phyloP scores from a whole-genome alignment of 1,139 yeast genomes.

The Hyphopichia khmerensis region DNA sequence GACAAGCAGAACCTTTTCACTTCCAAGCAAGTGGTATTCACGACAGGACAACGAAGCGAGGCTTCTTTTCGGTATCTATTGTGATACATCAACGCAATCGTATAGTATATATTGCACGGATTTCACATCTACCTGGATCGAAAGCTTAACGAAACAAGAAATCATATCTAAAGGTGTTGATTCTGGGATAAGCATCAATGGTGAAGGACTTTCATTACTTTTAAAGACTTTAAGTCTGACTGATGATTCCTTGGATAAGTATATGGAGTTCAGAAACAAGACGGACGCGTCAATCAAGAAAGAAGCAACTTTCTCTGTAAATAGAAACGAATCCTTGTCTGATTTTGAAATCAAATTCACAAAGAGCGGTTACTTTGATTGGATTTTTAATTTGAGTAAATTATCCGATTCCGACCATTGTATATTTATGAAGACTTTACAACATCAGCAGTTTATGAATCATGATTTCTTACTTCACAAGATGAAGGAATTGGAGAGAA shows the following conservation, averaged over 20 bases:
- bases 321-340: background rate
- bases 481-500: constrained; percentile 19
- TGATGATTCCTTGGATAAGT: background rate
- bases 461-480: constrained; percentile 20
- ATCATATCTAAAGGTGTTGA: background rate
- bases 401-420: constrained; percentile 5
- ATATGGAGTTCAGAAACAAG: background rate
- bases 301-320: background rate
- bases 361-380: constrained; percentile 11
- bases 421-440: constrained; percentile 6
- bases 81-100: background rate
- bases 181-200: background rate
- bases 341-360: background rate
- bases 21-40: background rate
- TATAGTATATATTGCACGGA: constrained; percentile 1
- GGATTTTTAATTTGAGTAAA: constrained; percentile 22
- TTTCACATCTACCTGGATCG: background rate
- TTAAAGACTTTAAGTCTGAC: background rate
- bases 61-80: background rate
- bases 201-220: background rate
- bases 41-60: background rate
- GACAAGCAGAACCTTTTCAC: background rate
- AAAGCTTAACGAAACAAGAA: background rate
- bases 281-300: background rate
- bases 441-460: constrained; percentile 23